Conservation (phyloP, 192 early-diverging fungal genomes). For the Neocallimastix lanati region DNA sequence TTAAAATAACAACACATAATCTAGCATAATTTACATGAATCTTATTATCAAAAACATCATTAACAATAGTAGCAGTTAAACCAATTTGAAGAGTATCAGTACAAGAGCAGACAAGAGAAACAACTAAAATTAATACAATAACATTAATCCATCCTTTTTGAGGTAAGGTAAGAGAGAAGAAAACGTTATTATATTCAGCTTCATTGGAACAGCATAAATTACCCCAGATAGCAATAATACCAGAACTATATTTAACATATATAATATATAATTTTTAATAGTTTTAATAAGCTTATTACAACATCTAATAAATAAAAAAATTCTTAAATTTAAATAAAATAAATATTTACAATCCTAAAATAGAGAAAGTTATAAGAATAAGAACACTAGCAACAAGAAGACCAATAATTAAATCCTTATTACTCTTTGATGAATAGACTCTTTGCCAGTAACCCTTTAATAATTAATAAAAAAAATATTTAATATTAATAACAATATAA, state of each 20-base stretch:
- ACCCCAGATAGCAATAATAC: conserved; percentile 45
- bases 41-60: conserved; percentile 25
- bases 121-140: conserved; percentile 34
- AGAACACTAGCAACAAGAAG: conserved; percentile 18
- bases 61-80: conserved; percentile 35
- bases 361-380: not conserved
- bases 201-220: conserved; percentile 24
- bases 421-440: conserved; percentile 41
- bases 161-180: conserved; percentile 43
- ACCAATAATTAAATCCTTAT: conserved; percentile 36
- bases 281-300: too few species aligned
- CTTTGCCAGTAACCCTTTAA: conserved; percentile 55
- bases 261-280: too few species aligned
- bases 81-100: conserved; percentile 54
- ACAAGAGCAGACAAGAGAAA: conserved; percentile 41
- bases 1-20: conserved; percentile 17
- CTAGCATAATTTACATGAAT: conserved; percentile 22
- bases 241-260: conserved; percentile 20
- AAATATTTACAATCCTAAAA: not conserved
- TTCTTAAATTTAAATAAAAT: too few species aligned
- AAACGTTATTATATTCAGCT: conserved; percentile 30
- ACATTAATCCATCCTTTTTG: conserved; percentile 36
- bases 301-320: too few species aligned
- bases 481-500: too few species aligned
- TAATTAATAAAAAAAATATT: too few species aligned